Base-by-base conservation (phyloP, 2,329 filamentous ascomycete species). In the Claviceps arundinis region DNA sequence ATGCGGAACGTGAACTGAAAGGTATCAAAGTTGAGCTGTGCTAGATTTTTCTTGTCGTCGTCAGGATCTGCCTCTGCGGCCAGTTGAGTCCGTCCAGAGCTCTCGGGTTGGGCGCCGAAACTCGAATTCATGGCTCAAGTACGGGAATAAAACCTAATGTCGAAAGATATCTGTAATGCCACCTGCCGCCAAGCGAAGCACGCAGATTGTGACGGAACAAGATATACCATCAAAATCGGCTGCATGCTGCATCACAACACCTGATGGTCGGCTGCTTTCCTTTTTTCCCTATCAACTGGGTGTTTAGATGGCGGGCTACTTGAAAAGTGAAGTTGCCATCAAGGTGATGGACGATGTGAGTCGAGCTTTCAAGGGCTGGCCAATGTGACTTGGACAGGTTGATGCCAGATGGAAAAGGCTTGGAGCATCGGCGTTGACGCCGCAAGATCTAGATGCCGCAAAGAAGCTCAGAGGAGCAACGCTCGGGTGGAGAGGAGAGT, bases 1-100 rank as follows among this genome's bases (percentile, higher is more conserved):
- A 58, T 58, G 41, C 56, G 59, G 52, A 69, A 69, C 5, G 67
- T 69, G 46, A 69, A 69, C 22, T 62, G 60, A 43, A 62, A 67
- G n/a, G 49, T 40, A 16, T 52, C 50, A 17, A 52, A 13, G 5
- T 48, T 38, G 14, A 37, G 16, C 24, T 51, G 41, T 47, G 44
- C 13, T n/a, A 19, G 16, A 9, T 16, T 13, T 26, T 37, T 2
- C 34, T 37, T 22, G 11, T 19, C 44, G 11, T 19, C 17, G 16
- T 9, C 44, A 34, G 44, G 7, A 5, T 19, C 34, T n/a, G 6
- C 17, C 37, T 19, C 37, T 40, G 26, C 24, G 11, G 6, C 6
- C n/a, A 14, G 44, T 30, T 11, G 14, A 30, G 43, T 5, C n/a
- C 22, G 26, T n/a, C 11, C 7, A 30, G 43, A 24, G 24, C 14